These are phyloP conservation scores for Nematodospora valgi DNA, from an alignment of 805 yeast species.

Conservation along the genomic window DNA sequence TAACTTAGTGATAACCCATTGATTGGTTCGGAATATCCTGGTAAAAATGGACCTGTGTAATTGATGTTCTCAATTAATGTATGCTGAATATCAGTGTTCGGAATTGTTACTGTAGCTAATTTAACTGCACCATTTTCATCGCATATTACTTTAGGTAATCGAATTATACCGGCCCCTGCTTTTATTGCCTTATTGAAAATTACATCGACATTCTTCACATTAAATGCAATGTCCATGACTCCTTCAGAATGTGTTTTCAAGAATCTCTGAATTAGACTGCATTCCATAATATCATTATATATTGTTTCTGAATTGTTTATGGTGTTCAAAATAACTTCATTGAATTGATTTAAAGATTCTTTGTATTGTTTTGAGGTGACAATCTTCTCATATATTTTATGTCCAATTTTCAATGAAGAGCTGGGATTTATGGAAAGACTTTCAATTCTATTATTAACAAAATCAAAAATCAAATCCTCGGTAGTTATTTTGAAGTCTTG, in stretches of 20 bases:
- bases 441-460: conserved; percentile 27
- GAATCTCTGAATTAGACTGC: conserved; percentile 20
- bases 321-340: conserved; percentile 12
- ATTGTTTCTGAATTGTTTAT: conserved; percentile 15
- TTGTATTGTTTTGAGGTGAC: conserved; percentile 12
- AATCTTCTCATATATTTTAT: conserved; percentile 13
- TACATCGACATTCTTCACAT: conserved; percentile 48
- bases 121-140: conserved; percentile 53
- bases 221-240: conserved; percentile 71
- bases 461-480: conserved; percentile 36
- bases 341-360: conserved; percentile 9
- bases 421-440: too few species aligned
- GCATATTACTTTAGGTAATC: conserved; percentile 21
- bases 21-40: conserved; percentile 21
- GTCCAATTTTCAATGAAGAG: too few species aligned
- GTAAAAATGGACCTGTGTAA: conserved; percentile 46
- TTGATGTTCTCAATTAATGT: conserved; percentile 55
- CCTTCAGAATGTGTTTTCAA: conserved; percentile 65
- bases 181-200: conserved; percentile 45
- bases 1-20: not conserved
- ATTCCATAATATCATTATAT: conserved; percentile 16
- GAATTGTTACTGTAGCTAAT: conserved; percentile 43
- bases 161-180: conserved; percentile 48
- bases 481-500: conserved; percentile 10
- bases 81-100: conserved; percentile 63